Base-by-base conservation (phyloP, 2,329 filamentous ascomycete genomes). In the Aschersonia sp. region DNA sequence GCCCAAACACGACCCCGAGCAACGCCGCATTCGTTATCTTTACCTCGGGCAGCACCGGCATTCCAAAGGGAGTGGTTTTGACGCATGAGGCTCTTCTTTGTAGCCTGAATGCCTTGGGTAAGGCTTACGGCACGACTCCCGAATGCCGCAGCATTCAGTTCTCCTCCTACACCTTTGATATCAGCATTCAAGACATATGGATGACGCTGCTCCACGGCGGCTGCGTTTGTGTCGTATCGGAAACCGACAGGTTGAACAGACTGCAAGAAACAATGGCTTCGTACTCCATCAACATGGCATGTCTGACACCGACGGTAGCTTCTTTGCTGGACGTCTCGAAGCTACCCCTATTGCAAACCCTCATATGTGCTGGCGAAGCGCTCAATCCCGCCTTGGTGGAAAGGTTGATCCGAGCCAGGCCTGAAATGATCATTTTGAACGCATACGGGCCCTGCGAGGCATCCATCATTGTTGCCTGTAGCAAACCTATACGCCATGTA, bases 151-250 rank as follows among this genome's bases (percentile, higher is more conserved):
- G 5, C 9, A 7, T 43, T 43, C 40, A 43, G 40, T 43, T 43
- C n/a, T 6, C 40, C 40, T 6, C 40, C 5, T 20, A 43, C 40
- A 43, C 42, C 2, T 50, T 51, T 40, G 47, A 49, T 41, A 47
- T 44, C n/a, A 45, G 43, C 29, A 35, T 49, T 4, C 4, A 29
- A 5, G 47, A 51, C 3, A 46, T 49, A 6, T 41, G 48, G 5
- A 29, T 43, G 5, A 47, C 47, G 3, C 43, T 51, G 20, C 5
- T 9, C 9, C n/a, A 43, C 20, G 50, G 50, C 30, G 50, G 50
- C 12, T 48, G 45, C 10, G 43, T 51, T 5, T 51, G 50, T 32
- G 41, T 51, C 2, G 45, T 47, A 43, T 50, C 2, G 45, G 43
- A 44, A 44, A 5, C 9, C 28, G 43, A 45, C 9, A 45, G 43